Evolutionary conservation across 2,329 filamentous ascomycete species (phyloP).

Genomic region (Pseudogymnoascus sp.): DNA sequence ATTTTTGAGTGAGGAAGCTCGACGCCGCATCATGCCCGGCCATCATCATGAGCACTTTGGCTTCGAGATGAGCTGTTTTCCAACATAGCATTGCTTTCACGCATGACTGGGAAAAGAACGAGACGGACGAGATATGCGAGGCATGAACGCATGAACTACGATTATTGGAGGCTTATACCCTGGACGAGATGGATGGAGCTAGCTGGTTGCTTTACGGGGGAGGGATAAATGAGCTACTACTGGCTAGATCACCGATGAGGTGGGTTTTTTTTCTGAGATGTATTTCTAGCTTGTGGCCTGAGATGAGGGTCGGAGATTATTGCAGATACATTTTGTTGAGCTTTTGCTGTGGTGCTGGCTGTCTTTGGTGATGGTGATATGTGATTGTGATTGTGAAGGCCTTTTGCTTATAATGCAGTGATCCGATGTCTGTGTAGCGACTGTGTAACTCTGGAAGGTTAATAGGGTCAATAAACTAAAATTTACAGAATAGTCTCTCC

Average conservation of each 20-base stretch:
- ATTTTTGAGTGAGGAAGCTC: background rate
- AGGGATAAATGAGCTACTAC: background rate
- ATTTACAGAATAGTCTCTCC: background rate
- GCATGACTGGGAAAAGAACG: background rate
- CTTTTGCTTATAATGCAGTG: background rate
- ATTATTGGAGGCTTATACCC: conserved; percentile 5
- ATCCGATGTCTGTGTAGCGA: background rate
- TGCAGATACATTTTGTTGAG: conserved; percentile 4
- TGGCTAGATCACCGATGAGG: background rate
- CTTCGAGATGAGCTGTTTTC: background rate
- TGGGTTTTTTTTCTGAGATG: background rate
- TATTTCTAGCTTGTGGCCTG: background rate
- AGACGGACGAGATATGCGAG: background rate
- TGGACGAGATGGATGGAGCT: background rate
- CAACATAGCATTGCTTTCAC: background rate
- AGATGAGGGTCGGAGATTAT: background rate
- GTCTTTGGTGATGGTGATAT: background rate
- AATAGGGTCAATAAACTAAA: background rate
- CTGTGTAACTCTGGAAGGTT: background rate
- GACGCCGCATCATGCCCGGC: background rate
- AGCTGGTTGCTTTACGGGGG: background rate
- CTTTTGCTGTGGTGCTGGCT: background rate
- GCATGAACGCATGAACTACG: conserved; percentile 6
- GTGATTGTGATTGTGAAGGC: background rate
- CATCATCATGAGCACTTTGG: background rate